Evolutionary conservation across 768 basidiomycete species (phyloP).

Genomic region (Candolleomyces efflorescens): DNA sequence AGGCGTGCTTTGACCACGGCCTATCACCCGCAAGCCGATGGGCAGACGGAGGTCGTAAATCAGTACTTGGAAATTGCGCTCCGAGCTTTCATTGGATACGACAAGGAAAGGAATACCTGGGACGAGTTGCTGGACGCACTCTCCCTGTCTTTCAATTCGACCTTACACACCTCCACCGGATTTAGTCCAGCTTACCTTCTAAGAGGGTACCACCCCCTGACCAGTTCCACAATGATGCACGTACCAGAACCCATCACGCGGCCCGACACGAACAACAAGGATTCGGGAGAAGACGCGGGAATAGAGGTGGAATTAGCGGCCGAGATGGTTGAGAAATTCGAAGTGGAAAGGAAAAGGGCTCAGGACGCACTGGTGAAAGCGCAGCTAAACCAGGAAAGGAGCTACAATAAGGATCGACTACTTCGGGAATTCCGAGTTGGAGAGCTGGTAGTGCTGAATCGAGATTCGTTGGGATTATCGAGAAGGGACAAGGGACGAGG

Average conservation of each 20-base stretch:
- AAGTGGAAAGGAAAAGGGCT: not conserved
- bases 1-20: constrained; percentile 19
- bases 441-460: not conserved
- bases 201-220: not conserved
- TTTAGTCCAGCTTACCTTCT: not conserved
- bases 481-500: not conserved
- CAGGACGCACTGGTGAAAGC: not conserved
- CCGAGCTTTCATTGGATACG: not conserved
- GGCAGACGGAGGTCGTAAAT: constrained; percentile 32
- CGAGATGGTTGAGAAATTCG: not conserved
- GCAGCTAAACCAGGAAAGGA: not conserved
- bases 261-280: not conserved
- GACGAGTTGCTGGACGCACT: not conserved
- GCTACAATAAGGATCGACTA: not conserved
- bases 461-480: not conserved
- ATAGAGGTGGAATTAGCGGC: too few species aligned
- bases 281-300: not conserved
- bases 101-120: not conserved
- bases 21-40: constrained; percentile 31
- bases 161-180: not conserved
- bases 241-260: not conserved
- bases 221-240: not conserved
- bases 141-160: not conserved
- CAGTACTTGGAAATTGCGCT: constrained; percentile 17
- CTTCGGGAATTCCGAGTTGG: not conserved